These are phyloP conservation scores for Isoetes engelmannii DNA, from an alignment of 83 land plant species.

Conservation along the genomic window DNA sequence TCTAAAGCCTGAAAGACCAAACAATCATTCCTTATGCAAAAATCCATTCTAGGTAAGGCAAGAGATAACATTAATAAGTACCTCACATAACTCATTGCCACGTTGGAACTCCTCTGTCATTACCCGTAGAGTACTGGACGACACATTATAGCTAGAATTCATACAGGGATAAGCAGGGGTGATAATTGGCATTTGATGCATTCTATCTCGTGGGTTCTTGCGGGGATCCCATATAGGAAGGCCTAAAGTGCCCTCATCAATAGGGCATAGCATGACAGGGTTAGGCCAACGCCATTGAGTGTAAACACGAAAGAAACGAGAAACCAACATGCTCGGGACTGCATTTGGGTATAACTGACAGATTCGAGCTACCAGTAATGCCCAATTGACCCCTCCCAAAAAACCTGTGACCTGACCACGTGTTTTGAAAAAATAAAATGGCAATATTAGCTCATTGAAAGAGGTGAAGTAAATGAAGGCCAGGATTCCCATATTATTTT, in stretches of 20 bases:
- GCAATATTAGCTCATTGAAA: no score
- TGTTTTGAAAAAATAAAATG: no score
- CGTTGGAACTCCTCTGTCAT: slow-evolving; percentile 75
- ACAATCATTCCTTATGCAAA: not conserved
- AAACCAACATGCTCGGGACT: slow-evolving; percentile 79
- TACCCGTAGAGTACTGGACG: slow-evolving; percentile 74
- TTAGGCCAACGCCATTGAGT: slow-evolving; percentile 99
- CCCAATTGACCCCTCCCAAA: slow-evolving; percentile 98
- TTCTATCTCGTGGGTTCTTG: slow-evolving; percentile 59
- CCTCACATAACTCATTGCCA: slow-evolving; percentile 75
- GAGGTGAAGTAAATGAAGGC: no score
- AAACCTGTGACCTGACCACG: slow-evolving; percentile 71
- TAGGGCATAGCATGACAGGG: slow-evolving; percentile 91
- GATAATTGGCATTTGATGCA: slow-evolving; percentile 88
- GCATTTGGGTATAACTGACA: slow-evolving; percentile 96
- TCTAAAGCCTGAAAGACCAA: slow-evolving; percentile 51
- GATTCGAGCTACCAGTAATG: slow-evolving; percentile 81
- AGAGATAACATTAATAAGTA: slow-evolving; percentile 10
- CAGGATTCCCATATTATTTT: no score
- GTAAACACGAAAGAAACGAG: slow-evolving; percentile 86
- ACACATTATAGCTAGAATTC: slow-evolving; percentile 95
- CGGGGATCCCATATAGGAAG: slow-evolving; percentile 94
- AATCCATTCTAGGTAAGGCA: no score
- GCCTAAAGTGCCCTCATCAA: slow-evolving; percentile 71
- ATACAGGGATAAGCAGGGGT: slow-evolving; percentile 97